phyloP scores from a whole-genome alignment of 345 rosid species.

The Syzygium aromaticum region DNA sequence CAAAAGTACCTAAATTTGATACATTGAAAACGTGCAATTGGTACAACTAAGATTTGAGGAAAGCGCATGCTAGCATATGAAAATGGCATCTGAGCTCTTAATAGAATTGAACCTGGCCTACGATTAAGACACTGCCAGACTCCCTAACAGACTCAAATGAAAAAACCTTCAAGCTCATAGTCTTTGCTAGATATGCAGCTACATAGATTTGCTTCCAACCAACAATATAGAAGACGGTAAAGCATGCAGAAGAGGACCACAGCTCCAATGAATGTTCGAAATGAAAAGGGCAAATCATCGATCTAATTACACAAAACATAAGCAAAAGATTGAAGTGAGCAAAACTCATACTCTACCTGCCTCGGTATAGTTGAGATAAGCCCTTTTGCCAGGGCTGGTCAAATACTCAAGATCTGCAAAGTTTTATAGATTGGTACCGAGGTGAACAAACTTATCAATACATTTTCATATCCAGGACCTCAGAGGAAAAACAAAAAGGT shows the following conservation, averaged over 20 bases:
- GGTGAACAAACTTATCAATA: neutral
- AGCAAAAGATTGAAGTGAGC: neutral
- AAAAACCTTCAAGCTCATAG: neutral
- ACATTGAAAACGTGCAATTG: neutral
- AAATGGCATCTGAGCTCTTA: neutral
- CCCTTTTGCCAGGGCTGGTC: slow-evolving; percentile 38
- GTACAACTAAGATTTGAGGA: neutral
- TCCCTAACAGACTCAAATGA: neutral
- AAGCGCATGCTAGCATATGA: neutral
- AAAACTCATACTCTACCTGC: slow-evolving; percentile 38
- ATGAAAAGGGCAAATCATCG: neutral
- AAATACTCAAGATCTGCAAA: slow-evolving; percentile 61
- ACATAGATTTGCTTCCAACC: neutral
- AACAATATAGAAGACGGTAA: neutral
- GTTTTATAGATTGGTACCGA: neutral
- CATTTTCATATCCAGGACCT: neutral
- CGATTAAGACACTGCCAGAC: neutral
- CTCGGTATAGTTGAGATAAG: slow-evolving; percentile 62
- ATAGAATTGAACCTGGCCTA: neutral
- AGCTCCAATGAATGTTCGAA: neutral
- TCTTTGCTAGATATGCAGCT: neutral
- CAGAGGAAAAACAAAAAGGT: neutral
- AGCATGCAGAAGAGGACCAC: neutral
- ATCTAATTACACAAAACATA: neutral
- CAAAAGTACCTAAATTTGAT: neutral